Evolutionary conservation across 257 asterid genomes (phyloP).

Genomic region (Coffea eugenioides): DNA sequence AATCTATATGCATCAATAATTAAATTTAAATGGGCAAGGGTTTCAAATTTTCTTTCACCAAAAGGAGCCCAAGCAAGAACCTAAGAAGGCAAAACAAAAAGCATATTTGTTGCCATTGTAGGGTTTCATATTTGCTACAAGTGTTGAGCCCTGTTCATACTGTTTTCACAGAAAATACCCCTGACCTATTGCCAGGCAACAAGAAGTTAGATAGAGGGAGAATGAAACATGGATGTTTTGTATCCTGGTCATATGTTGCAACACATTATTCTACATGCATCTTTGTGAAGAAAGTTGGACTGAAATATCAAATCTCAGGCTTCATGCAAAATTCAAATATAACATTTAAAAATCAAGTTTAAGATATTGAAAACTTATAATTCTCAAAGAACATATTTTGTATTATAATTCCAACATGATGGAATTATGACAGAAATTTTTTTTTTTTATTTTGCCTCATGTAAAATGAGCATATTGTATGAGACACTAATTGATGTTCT

Average conservation of each 20-base stretch:
- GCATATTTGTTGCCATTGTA: too few relatives aligned
- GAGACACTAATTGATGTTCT: neutral
- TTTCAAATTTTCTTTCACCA: too few relatives aligned
- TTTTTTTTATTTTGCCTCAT: neutral
- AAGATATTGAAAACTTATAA: neutral
- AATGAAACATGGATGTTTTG: neutral
- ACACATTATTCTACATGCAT: neutral
- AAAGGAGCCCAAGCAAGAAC: too few relatives aligned
- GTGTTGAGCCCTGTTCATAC: too few relatives aligned
- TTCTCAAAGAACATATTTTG: neutral
- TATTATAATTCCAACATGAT: neutral
- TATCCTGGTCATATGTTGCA: too few relatives aligned
- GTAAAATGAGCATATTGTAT: conserved; percentile 6
- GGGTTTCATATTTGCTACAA: too few relatives aligned
- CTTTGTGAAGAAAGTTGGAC: neutral
- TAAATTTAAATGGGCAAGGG: too few relatives aligned
- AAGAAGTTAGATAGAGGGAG: neutral
- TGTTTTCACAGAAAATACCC: too few relatives aligned
- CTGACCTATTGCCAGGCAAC: too few relatives aligned
- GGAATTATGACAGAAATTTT: neutral
- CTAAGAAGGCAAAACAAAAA: too few relatives aligned
- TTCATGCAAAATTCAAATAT: too few relatives aligned
- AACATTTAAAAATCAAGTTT: neutral
- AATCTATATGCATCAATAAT: neutral
- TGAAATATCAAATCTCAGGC: neutral